These are phyloP conservation scores for Calocera cornea DNA, from an alignment of 768 basidiomycete genomes.

Conservation along the genomic window DNA sequence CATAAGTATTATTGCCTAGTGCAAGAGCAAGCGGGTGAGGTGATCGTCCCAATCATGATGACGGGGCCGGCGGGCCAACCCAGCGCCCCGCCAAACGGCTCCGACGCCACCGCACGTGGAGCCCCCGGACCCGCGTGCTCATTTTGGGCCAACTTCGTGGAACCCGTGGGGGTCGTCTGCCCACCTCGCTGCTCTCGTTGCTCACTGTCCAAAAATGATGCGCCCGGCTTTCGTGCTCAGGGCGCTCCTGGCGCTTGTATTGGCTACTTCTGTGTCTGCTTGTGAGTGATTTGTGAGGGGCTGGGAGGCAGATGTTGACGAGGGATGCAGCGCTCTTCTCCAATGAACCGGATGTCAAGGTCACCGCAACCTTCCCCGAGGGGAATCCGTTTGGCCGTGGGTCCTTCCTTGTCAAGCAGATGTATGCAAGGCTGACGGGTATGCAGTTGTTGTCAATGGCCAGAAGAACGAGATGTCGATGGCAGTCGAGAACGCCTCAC, in stretches of 20 bases:
- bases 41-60: too few relatives aligned
- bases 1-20: too few relatives aligned
- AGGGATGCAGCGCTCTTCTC: not conserved
- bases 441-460: constrained; percentile 68
- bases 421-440: not conserved
- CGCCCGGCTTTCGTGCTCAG: not conserved
- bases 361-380: constrained; percentile 49
- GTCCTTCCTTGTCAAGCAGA: constrained; percentile 22
- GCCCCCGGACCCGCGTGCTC: not conserved
- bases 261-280: not conserved
- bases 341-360: constrained; percentile 40
- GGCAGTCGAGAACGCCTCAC: constrained; percentile 61
- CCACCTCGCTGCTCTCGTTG: not conserved
- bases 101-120: not conserved
- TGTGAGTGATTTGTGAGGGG: not conserved
- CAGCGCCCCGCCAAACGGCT: too few relatives aligned
- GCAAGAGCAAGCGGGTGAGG: too few relatives aligned
- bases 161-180: not conserved
- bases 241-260: not conserved
- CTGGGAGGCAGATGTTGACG: not conserved
- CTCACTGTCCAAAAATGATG: not conserved
- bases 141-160: not conserved
- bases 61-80: too few relatives aligned
- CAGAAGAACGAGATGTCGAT: constrained; percentile 58
- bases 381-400: constrained; percentile 63